Base-by-base conservation (phyloP, 441 rosid genomes). In the Rhodomyrtus psidioides region DNA sequence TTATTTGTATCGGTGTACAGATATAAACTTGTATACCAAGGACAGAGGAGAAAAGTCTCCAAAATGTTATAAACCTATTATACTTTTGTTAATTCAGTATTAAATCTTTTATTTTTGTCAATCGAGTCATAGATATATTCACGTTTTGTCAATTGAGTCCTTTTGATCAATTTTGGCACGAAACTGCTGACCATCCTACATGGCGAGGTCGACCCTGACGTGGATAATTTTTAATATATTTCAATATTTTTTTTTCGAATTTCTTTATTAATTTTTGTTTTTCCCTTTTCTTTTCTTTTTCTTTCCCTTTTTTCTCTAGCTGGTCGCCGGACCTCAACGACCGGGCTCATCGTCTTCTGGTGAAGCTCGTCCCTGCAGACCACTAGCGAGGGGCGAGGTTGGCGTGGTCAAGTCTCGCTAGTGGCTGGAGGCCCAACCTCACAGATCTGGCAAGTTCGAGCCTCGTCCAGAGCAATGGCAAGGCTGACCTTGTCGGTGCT, bases 221-320 rank as follows among this genome's bases (percentile, higher is more conserved):
- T 14, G 39, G 15, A 59, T 7, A 59, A 59, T 27, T 59, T 15
- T 27, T 6, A 59, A 59, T 59, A n/a, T 15, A 0, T 51, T 51
- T 51, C 0, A 49, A n/a, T n/a, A n/a, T n/a, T n/a, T 12, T 10
- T 51, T 51, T 59, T 27, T 7, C 0, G 16, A 27, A 59, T 59
- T 3, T n/a, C 7, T 1, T n/a, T 59, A 0, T n/a, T 14, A 1
- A 6, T 2, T 26, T 26, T 24, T 26, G 2, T 5, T 57, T 4
- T 24, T 26, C 2, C 4, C 6, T 42, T 42, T 42, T n/a, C n/a
- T n/a, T n/a, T n/a, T n/a, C n/a, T n/a, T 42, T 42, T 42, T 42
- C 7, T 7, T 42, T 42, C 46, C 8, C 46, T 42, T 42, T 14
- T 51, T 46, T 12, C 53, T 51, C 51, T 46, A 46, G 51, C 12